These are phyloP conservation scores for Xylaria sp. DNA, from an alignment of 2,329 filamentous ascomycete genomes.

Conservation along the genomic window DNA sequence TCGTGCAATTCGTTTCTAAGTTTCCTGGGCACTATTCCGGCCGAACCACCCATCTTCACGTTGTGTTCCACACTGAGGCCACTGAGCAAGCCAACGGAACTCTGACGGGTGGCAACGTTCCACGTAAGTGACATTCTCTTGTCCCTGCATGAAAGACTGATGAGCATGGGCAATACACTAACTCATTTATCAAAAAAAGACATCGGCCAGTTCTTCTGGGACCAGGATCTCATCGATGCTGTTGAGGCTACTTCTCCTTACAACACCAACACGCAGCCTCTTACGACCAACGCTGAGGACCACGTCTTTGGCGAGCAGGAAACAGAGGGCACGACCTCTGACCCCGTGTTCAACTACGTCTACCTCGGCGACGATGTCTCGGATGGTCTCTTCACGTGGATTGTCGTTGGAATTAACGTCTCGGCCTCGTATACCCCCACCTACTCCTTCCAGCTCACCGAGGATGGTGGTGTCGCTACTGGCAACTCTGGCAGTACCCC, in stretches of 20 bases:
- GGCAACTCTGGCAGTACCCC: background rate
- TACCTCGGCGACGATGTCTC: conserved; percentile 4
- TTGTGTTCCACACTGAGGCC: background rate
- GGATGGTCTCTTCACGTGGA: conserved; percentile 19
- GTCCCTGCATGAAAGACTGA: background rate
- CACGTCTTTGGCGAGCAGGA: background rate
- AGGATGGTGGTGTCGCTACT: background rate
- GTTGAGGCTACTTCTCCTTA: background rate
- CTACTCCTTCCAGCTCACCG: conserved; percentile 10
- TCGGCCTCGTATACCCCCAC: conserved; percentile 13
- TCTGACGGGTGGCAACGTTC: background rate
- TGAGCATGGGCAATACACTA: background rate
- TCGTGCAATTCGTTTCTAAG: background rate
- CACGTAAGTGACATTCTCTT: background rate
- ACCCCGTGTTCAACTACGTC: background rate
- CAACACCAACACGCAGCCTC: background rate
- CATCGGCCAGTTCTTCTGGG: background rate
- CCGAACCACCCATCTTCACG: background rate
- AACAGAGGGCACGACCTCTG: background rate
- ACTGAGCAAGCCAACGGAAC: background rate
- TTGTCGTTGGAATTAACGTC: conserved; percentile 12
- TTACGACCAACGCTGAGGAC: background rate
- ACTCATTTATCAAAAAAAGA: background rate
- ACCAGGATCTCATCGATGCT: background rate
- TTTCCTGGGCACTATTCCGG: background rate